Conservation (phyloP, 2,329 filamentous ascomycete genomes). For the Golovinomyces cichoracearum region DNA sequence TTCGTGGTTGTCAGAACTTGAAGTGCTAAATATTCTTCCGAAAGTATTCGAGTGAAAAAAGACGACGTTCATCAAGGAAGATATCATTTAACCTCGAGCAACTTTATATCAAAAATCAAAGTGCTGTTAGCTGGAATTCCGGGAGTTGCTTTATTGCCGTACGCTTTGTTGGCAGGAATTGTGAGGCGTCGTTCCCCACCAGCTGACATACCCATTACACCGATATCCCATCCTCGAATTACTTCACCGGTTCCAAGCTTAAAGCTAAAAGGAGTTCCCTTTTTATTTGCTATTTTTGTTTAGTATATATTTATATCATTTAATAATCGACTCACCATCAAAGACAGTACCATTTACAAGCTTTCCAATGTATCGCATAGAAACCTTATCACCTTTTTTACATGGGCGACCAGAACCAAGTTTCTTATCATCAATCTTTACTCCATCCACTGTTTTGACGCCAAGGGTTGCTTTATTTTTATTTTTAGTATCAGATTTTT, state of each 20-base stretch:
- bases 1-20: no score
- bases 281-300: slow-evolving; percentile 58
- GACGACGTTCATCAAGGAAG: no score
- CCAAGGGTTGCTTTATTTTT: slow-evolving; percentile 29
- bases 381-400: slow-evolving; percentile 73
- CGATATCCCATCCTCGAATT: slow-evolving; percentile 97
- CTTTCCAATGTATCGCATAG: slow-evolving; percentile 97
- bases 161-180: slow-evolving; percentile 66
- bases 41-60: no score
- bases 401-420: slow-evolving; percentile 56
- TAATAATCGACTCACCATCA: slow-evolving; percentile 37
- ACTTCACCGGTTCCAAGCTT: slow-evolving; percentile 85
- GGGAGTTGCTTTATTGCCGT: slow-evolving; percentile 58
- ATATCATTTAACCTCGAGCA: slow-evolving; percentile 64
- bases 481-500: slow-evolving; percentile 24
- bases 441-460: slow-evolving; percentile 60
- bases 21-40: no score
- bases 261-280: slow-evolving; percentile 91
- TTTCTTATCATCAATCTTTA: slow-evolving; percentile 91
- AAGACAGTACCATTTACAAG: slow-evolving; percentile 84
- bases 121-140: slow-evolving; percentile 82
- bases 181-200: slow-evolving; percentile 83
- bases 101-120: slow-evolving; percentile 75
- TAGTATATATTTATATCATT: not conserved
- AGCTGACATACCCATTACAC: slow-evolving; percentile 71